Conservation (phyloP, 345 rosid genomes). For the Populus pruinosa region DNA sequence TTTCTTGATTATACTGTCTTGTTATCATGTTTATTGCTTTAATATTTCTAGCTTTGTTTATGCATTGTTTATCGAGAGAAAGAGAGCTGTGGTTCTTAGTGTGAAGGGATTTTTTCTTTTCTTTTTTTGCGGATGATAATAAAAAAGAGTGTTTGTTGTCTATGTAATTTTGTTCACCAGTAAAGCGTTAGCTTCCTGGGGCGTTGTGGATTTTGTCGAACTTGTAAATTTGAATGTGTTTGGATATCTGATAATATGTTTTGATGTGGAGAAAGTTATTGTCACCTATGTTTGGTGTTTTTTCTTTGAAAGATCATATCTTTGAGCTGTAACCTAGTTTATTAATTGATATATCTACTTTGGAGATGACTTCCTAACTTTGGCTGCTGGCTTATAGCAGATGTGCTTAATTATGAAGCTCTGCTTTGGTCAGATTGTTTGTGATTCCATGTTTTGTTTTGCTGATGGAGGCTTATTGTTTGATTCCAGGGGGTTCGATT, state of each 20-base stretch:
- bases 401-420: background rate
- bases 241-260: background rate
- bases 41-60: background rate
- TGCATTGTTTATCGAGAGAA: background rate
- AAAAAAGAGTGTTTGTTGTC: background rate
- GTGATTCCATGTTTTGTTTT: background rate
- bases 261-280: background rate
- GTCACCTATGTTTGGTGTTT: background rate
- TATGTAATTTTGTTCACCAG: background rate
- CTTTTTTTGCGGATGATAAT: background rate
- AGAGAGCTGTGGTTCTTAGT: background rate
- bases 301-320: background rate
- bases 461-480: background rate
- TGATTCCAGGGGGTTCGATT: conserved; percentile 11
- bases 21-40: background rate
- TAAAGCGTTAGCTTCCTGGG: background rate
- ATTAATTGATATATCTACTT: background rate
- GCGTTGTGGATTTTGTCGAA: background rate
- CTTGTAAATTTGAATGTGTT: background rate
- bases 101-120: background rate
- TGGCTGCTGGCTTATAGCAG: background rate
- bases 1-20: background rate
- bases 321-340: background rate
- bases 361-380: background rate
- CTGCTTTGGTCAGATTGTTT: background rate